Percentiles rank a stretch among this genome's conserved stretches.
phyloP scores from a whole-genome alignment of 371 early-diverging fungal species.

The Smittium mucronatum region DNA sequence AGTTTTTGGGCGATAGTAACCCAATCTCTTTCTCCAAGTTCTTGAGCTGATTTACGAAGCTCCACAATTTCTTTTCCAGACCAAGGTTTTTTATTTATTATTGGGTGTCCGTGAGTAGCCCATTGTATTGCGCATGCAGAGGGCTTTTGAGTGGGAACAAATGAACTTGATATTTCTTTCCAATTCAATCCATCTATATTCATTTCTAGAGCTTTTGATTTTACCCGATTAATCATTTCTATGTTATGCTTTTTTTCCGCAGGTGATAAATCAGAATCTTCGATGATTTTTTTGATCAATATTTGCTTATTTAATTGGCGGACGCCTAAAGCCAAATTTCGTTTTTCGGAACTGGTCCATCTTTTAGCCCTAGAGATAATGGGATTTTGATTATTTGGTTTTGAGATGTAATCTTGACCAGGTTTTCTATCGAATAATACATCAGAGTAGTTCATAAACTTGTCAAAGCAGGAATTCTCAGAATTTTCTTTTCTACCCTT shows the following conservation, averaged over 20 bases:
- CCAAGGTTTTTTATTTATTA: slow-evolving; percentile 61
- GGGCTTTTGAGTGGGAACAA: slow-evolving; percentile 47
- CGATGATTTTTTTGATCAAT: slow-evolving; percentile 22
- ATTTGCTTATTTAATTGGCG: slow-evolving; percentile 33
- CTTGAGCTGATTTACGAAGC: slow-evolving; percentile 36
- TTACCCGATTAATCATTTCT: slow-evolving; percentile 29
- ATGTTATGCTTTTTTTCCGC: slow-evolving; percentile 19
- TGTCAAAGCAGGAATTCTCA: not conserved
- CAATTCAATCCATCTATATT: slow-evolving; percentile 54
- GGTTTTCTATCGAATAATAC: slow-evolving; percentile 14
- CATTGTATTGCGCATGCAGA: slow-evolving; percentile 67
- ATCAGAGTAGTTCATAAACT: not conserved
- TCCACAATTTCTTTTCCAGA: slow-evolving; percentile 38
- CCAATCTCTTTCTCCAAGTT: slow-evolving; percentile 27
- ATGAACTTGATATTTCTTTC: slow-evolving; percentile 44
- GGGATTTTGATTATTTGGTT: slow-evolving; percentile 24
- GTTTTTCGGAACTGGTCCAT: slow-evolving; percentile 39
- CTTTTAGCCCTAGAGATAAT: slow-evolving; percentile 21
- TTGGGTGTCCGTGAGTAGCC: slow-evolving; percentile 71
- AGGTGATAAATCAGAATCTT: slow-evolving; percentile 7
- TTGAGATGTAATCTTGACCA: slow-evolving; percentile 33
- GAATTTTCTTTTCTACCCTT: not conserved
- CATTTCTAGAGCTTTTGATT: slow-evolving; percentile 33
- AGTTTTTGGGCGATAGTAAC: slow-evolving; percentile 25
- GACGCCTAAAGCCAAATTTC: slow-evolving; percentile 31